Evolutionary conservation across 1,284 basidiomycete species (phyloP), one percentile per base, ranked within the genome.

Genomic region (Cerrena zonata): DNA sequence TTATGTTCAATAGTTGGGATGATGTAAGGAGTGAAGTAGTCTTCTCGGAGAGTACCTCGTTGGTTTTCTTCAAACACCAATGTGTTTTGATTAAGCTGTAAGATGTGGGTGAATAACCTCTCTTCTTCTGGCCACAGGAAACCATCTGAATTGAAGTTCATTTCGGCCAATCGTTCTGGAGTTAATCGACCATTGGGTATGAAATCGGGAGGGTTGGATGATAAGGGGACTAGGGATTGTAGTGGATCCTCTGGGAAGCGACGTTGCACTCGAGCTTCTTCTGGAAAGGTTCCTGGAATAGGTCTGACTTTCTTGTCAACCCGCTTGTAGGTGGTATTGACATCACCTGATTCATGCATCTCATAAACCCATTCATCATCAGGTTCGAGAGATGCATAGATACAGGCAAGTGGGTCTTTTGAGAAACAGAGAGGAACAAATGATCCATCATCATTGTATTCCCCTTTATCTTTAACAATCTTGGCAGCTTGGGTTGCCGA

Each of bases 1-100:
- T 47, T 61, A 46, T 73, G 71, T 2, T 53, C 53, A 1, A 73
- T 52, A 1, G 62, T 57, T 0, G 69, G 66, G 21, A 73, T 67
- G 4, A 60, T 47, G 12, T 70, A 56, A 0, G 68, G 66, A 0
- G 59, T 57, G 49, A 73, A 72, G 57, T 62, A 72, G 7, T 71
- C 67, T 5, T 59, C 49, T 0, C 54, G 65, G 12, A 74, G 61
- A 0, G 59, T 66, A 1, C 70, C 69, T 15, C 64, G 44, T 3
- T 74, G 62, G 0, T 27, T 50, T 27, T 73, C 69, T 21, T 61
- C 58, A 53, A 66, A 74, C 0, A 69, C 56, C 26, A 53, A 22
- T 36, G 62, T 56, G 15, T 52, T 40, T 47, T 71, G 53, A 48
- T 69, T 66, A 0, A 63, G 34, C 10, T 44, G 26, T 23, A 71